Conservation (phyloP, 2,329 filamentous ascomycete genomes). For the Aspergillus piperis region DNA sequence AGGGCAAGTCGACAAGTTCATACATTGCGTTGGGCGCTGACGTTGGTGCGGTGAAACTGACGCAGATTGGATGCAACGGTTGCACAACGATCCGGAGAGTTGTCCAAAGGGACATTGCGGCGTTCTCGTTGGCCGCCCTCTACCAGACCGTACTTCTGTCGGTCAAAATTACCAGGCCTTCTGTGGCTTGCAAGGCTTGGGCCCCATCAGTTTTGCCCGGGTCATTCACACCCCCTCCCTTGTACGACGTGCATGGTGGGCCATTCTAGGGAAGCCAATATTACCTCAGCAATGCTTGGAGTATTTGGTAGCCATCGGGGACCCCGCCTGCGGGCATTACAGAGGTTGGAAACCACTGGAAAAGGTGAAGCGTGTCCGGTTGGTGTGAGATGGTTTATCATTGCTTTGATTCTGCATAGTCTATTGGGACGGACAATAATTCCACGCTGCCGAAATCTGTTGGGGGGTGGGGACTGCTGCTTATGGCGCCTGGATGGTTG, state of each 20-base stretch:
- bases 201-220: constrained; percentile 8
- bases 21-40: constrained; percentile 9
- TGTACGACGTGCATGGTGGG: constrained; percentile 27
- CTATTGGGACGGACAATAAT: neutral
- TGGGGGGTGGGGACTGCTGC: neutral
- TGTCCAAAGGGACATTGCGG: constrained; percentile 11
- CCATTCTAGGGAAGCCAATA: constrained; percentile 9
- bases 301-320: constrained; percentile 1
- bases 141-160: constrained; percentile 8
- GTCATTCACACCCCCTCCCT: constrained; percentile 22
- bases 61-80: constrained; percentile 22
- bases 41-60: constrained; percentile 13
- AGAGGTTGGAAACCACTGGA: neutral
- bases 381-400: constrained; percentile 1
- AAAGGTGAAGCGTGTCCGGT: neutral
- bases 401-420: constrained; percentile 7
- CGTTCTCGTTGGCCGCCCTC: constrained; percentile 16
- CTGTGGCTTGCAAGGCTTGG: constrained; percentile 15
- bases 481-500: neutral
- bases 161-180: constrained; percentile 1
- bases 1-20: constrained; percentile 4
- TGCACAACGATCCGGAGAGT: constrained; percentile 14
- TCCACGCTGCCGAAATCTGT: constrained; percentile 1
- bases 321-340: constrained; percentile 6
- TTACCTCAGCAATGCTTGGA: constrained; percentile 16